Evolutionary conservation across 202 grass and related monocot species (phyloP).

Genomic region (Setaria italica): DNA sequence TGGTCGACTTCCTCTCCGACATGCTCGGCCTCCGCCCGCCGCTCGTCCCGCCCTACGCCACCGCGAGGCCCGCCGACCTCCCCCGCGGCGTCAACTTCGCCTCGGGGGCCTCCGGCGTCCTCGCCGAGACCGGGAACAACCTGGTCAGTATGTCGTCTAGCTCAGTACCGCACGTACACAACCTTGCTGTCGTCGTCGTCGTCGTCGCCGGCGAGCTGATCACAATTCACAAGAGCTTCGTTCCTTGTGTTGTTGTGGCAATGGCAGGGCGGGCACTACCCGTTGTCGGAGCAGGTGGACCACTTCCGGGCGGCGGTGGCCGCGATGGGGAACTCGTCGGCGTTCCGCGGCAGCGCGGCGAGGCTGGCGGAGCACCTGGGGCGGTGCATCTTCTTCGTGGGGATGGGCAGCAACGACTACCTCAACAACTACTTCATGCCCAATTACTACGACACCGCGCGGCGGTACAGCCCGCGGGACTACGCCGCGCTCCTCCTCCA

Average conservation of each 20-base stretch:
- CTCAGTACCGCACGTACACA: no score
- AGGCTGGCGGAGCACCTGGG: slow-evolving; percentile 39
- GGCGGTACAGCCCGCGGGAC: slow-evolving; percentile 49
- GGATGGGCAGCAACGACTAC: slow-evolving; percentile 99
- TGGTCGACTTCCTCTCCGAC: slow-evolving; percentile 68
- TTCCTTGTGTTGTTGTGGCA: not conserved
- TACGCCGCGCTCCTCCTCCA: slow-evolving; percentile 66
- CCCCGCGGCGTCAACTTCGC: slow-evolving; percentile 80
- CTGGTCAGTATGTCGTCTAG: slow-evolving; percentile 44
- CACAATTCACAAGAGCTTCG: no score
- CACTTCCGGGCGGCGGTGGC: slow-evolving; percentile 65
- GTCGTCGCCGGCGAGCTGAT: not conserved
- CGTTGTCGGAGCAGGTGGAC: slow-evolving; percentile 70
- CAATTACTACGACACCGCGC: slow-evolving; percentile 59
- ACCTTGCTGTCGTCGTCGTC: no score
- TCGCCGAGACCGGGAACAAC: slow-evolving; percentile 82
- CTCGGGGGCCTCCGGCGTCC: slow-evolving; percentile 76
- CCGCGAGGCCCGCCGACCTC: slow-evolving; percentile 36
- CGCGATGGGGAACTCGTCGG: slow-evolving; percentile 34
- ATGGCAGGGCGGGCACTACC: slow-evolving; percentile 74
- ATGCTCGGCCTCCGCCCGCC: slow-evolving; percentile 64
- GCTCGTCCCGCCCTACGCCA: slow-evolving; percentile 72
- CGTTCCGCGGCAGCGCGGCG: slow-evolving; percentile 26
- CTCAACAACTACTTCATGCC: slow-evolving; percentile 99
- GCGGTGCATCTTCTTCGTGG: slow-evolving; percentile 87